Conservation (phyloP, 495 filamentous ascomycete genomes). For the Aspergillus campestris region DNA sequence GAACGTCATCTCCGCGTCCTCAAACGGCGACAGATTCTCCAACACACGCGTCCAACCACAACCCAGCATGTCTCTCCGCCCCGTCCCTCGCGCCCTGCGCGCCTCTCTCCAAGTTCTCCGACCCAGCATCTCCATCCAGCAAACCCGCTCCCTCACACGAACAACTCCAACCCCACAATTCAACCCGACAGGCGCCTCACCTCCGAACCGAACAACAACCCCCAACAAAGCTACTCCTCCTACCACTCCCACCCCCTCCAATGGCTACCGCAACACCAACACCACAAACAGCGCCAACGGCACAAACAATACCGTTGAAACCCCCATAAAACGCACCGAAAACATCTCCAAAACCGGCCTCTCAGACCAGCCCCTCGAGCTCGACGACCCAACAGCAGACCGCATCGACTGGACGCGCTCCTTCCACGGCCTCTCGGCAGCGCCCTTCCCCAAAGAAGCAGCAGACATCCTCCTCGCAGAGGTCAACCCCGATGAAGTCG, state of each 20-base stretch:
- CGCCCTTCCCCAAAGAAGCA: constrained; percentile 69
- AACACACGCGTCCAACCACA: background rate
- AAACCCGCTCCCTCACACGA: constrained; percentile 5
- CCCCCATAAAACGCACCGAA: too few relatives aligned
- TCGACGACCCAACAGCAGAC: constrained; percentile 35
- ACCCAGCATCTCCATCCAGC: constrained; percentile 4
- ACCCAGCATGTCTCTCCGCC: constrained; percentile 1
- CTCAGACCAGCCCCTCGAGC: constrained; percentile 41
- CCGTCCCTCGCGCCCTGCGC: background rate
- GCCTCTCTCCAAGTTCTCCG: background rate
- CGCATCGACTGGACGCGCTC: constrained; percentile 88
- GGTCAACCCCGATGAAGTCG: constrained; percentile 66
- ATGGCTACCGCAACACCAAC: too few relatives aligned
- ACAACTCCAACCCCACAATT: constrained; percentile 12
- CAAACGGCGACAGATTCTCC: background rate
- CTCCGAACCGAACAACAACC: constrained; percentile 30
- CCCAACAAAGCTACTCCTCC: too few relatives aligned
- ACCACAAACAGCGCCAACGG: too few relatives aligned
- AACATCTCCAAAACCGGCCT: constrained; percentile 47
- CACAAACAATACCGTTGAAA: too few relatives aligned
- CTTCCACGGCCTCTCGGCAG: constrained; percentile 75
- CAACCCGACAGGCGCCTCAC: constrained; percentile 10
- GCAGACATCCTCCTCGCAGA: constrained; percentile 61
- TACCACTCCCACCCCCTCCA: too few relatives aligned
- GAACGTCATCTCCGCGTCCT: constrained; percentile 1